Conservation (phyloP, 2,329 filamentous ascomycete genomes). For the Leptographium flavum region DNA sequence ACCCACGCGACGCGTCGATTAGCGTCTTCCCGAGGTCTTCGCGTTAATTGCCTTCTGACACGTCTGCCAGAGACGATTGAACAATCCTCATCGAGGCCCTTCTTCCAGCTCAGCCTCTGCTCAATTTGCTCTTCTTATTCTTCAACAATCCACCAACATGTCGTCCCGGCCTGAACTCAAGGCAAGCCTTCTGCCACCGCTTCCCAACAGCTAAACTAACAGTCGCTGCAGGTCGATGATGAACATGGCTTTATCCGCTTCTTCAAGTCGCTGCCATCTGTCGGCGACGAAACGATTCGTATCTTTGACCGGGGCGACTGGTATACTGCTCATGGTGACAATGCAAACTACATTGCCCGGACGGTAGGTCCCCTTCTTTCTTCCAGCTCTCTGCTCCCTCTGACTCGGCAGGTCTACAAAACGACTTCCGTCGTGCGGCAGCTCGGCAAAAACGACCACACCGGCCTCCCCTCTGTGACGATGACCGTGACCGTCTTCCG, state of each 20-base stretch:
- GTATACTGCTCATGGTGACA: conserved; percentile 83
- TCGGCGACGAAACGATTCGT: conserved; percentile 62
- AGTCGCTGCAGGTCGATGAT: conserved; percentile 69
- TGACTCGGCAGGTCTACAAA: conserved; percentile 78
- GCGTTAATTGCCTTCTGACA: conserved; percentile 3
- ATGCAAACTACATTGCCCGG: conserved; percentile 71
- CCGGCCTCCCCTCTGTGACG: conserved; percentile 82
- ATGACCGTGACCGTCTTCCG: conserved; percentile 92
- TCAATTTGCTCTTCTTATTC: not conserved
- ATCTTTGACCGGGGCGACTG: conserved; percentile 92
- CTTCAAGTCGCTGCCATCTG: conserved; percentile 70
- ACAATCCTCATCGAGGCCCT: not conserved
- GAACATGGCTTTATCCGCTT: conserved; percentile 94
- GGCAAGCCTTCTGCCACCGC: conserved; percentile 24
- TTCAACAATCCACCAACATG: conserved; percentile 34
- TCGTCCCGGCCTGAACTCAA: conserved; percentile 59
- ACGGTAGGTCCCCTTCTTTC: conserved; percentile 35
- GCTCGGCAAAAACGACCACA: conserved; percentile 69
- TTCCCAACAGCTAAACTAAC: not conserved
- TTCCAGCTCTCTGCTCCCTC: no score
- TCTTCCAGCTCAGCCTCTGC: not conserved
- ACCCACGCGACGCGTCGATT: no score
- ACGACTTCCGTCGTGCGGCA: conserved; percentile 91
- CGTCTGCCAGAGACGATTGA: not conserved
- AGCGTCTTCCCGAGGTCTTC: not conserved